These are phyloP conservation scores for Neoboletus brunneissimus DNA, from an alignment of 768 basidiomycete genomes.

Conservation along the genomic window DNA sequence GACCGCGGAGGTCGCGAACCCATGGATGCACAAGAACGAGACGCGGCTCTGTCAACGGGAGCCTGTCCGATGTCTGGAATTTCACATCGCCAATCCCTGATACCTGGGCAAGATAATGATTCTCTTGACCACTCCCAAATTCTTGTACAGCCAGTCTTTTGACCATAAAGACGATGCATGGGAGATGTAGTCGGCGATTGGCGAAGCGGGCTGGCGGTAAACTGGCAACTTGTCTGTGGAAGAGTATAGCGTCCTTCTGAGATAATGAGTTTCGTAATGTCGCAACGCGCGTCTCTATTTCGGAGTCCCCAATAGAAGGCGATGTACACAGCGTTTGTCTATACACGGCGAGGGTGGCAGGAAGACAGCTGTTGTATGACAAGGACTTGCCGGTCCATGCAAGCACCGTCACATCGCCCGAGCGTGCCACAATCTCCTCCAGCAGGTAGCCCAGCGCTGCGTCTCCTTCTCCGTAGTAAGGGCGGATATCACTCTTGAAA, in stretches of 20 bases:
- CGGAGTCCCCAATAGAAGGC: neutral
- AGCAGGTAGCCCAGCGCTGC: slow-evolving; percentile 4
- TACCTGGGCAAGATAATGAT: slow-evolving; percentile 1
- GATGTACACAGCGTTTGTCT: too few relatives aligned
- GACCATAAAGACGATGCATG: slow-evolving; percentile 9
- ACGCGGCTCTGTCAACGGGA: neutral
- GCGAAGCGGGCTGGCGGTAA: slow-evolving; percentile 2
- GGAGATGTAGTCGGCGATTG: slow-evolving; percentile 4
- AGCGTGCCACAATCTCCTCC: slow-evolving; percentile 8
- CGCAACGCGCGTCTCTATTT: neutral
- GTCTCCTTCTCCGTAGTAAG: slow-evolving; percentile 4
- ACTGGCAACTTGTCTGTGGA: neutral
- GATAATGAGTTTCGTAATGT: neutral
- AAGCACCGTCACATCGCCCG: neutral
- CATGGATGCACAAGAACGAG: slow-evolving; percentile 12
- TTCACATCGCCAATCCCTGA: slow-evolving; percentile 1
- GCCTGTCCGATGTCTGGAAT: slow-evolving; percentile 1
- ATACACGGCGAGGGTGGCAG: neutral
- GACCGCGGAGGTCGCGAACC: slow-evolving; percentile 8
- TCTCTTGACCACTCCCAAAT: neutral
- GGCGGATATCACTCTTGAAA: slow-evolving; percentile 8
- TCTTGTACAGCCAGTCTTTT: neutral
- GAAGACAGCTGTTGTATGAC: slow-evolving; percentile 12
- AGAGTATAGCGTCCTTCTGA: neutral
- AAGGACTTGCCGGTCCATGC: slow-evolving; percentile 5